A percentile compares a stretch with the other conserved stretches of the same genome.
Conservation (phyloP, 306 rosid genomes). For the Prunus davidiana region DNA sequence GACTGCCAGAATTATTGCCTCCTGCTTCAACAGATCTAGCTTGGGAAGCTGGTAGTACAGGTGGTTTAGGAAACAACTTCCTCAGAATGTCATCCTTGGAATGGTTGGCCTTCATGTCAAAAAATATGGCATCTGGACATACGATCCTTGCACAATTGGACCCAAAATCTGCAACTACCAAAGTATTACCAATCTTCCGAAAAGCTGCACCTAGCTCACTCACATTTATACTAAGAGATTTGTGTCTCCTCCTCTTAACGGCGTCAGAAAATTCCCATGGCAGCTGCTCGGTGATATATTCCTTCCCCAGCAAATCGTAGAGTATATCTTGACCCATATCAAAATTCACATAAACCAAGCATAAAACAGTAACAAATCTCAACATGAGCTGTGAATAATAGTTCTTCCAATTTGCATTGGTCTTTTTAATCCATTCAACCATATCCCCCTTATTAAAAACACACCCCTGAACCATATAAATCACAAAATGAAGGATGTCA, state of each 20-base stretch:
- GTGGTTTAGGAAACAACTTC: conserved; percentile 29
- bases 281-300: conserved; percentile 17
- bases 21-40: not conserved
- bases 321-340: conserved; percentile 19
- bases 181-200: conserved; percentile 39
- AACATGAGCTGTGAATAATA: conserved; percentile 34
- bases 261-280: conserved; percentile 35
- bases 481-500: conserved; percentile 19
- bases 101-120: conserved; percentile 30
- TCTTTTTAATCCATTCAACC: conserved; percentile 38
- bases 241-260: conserved; percentile 15
- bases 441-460: conserved; percentile 16
- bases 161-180: conserved; percentile 40
- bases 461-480: not conserved
- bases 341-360: conserved; percentile 43
- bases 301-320: conserved; percentile 16
- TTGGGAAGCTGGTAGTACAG: not conserved
- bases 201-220: conserved; percentile 46
- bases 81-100: conserved; percentile 20
- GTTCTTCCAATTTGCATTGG: conserved; percentile 4
- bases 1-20: conserved; percentile 1
- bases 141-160: conserved; percentile 1
- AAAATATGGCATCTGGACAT: conserved; percentile 35
- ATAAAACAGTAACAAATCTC: conserved; percentile 39
- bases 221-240: not conserved